Evolutionary conservation across 306 rosid genomes (phyloP).

Genomic region (Gastrolobium villosum): DNA sequence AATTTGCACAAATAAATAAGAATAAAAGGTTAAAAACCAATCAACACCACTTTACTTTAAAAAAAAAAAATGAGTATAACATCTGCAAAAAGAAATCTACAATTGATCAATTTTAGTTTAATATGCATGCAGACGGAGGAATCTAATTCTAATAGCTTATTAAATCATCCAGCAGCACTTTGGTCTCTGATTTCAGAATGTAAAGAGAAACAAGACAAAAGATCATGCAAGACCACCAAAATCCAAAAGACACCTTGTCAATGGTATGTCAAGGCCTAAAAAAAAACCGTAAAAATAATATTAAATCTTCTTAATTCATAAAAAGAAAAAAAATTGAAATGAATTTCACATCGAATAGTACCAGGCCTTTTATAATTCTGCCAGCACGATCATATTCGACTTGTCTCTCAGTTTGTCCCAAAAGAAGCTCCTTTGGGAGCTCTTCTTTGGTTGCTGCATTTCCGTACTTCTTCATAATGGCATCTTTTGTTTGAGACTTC

Average conservation of each 20-base stretch:
- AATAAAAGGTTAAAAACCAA: not conserved
- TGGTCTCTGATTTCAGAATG: constrained; percentile 24
- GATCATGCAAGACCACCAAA: not conserved
- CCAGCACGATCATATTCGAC: constrained; percentile 76
- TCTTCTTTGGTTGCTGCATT: constrained; percentile 65
- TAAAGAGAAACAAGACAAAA: not conserved
- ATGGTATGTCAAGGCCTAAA: not conserved
- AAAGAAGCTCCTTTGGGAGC: constrained; percentile 71
- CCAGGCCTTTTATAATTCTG: constrained; percentile 67
- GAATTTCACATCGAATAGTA: constrained; percentile 27
- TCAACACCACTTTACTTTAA: not conserved
- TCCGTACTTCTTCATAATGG: constrained; percentile 72
- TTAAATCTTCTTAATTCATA: constrained; percentile 5
- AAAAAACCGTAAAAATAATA: not conserved
- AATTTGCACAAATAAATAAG: not conserved
- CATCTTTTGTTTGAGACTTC: constrained; percentile 65
- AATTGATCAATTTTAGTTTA: not conserved
- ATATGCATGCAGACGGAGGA: not conserved
- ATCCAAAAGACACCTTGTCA: not conserved
- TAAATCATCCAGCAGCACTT: not conserved
- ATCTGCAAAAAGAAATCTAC: not conserved
- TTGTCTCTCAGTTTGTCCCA: constrained; percentile 72
- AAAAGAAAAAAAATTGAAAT: not conserved
- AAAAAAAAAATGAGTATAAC: not conserved
- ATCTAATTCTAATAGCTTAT: not conserved